Conservation (phyloP, 2,329 filamentous ascomycete species). For the Xylaria sp. region DNA sequence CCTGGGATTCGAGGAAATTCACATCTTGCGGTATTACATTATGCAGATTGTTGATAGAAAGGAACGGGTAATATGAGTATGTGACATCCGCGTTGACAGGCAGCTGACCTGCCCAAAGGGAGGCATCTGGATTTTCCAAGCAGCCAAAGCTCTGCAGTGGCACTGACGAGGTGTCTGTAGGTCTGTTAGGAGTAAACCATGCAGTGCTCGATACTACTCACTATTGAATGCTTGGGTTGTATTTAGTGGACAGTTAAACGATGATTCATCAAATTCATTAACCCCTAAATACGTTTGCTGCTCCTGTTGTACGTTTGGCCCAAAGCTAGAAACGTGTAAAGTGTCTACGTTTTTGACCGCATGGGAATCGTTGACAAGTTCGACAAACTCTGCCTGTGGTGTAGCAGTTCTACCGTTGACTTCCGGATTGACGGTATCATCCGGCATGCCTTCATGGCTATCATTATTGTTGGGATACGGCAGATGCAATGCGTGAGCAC, state of each 20-base stretch:
- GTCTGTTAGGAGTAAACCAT: constrained; percentile 2
- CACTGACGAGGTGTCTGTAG: constrained; percentile 28
- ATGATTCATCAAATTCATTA: constrained; percentile 31
- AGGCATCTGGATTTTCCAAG: constrained; percentile 38
- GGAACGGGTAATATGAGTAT: constrained; percentile 58
- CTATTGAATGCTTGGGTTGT: constrained; percentile 37
- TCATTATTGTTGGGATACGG: constrained; percentile 45
- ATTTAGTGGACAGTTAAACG: constrained; percentile 35
- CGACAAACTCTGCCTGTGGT: constrained; percentile 36
- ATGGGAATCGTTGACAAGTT: constrained; percentile 30
- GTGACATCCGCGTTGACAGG: constrained; percentile 51
- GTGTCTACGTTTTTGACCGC: constrained; percentile 33
- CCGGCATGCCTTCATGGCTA: constrained; percentile 43
- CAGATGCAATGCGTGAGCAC: constrained; percentile 46
- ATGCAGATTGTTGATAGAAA: constrained; percentile 53
- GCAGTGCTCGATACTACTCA: constrained; percentile 21
- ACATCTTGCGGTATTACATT: constrained; percentile 58
- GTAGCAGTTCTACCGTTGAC: constrained; percentile 42
- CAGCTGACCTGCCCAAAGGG: constrained; percentile 47
- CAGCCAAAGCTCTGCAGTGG: constrained; percentile 41
- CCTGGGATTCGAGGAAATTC: constrained; percentile 58
- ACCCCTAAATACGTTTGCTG: constrained; percentile 29
- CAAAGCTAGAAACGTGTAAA: constrained; percentile 27
- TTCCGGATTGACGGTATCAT: constrained; percentile 47
- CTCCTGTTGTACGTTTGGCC: constrained; percentile 29